Evolutionary conservation across 1,139 yeast species (phyloP), one percentile per base, ranked within the genome.

Genomic region (Geotrichum klebahnii): DNA sequence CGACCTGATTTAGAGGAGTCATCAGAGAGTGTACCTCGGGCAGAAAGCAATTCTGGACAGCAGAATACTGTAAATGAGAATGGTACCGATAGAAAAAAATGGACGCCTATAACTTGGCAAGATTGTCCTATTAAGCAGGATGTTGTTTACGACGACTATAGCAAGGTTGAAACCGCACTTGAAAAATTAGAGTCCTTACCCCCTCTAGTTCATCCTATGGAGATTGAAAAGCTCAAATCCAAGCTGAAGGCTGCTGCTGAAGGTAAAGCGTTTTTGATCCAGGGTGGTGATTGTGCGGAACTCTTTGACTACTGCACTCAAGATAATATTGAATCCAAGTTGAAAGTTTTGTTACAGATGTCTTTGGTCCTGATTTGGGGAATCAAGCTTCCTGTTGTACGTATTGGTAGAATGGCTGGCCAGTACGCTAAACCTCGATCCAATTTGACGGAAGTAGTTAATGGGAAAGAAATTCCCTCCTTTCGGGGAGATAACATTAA

Each of bases 221-320:
- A 72, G 55, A 68, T 71, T 51, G 69, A 68, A 52, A 55, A 55
- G 6, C 59, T 71, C 40, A 62, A 65, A 50, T 23, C 53, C 12
- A 66, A 66, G 54, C 66, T 72, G 24, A 62, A 62, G 28, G 69
- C 67, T 38, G 76, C 75, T 0, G 72, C 75, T 4, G 64, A 67
- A 19, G 76, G 76, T 26, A 65, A 67, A 51, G 73, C 75, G 10
- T 72, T 72, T 53, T 65, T 72, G 35, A 62, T 72, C 14, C 76
- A 72, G 53, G 76, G 76, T 10, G 76, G 76, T n/a, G 76, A 72
- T 57, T 72, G 76, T 50, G 76, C 76, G 6, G 76, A 72, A 56
- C 62, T 71, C 36, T 72, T 72, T 54, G 74, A 69, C 54, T 71
- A 72, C 56, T 72, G 76, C 59, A 67, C 66, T 51, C 70, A 67